phyloP scores from a whole-genome alignment of 2,329 filamentous ascomycete species.

The Colletotrichum chlorophyti region DNA sequence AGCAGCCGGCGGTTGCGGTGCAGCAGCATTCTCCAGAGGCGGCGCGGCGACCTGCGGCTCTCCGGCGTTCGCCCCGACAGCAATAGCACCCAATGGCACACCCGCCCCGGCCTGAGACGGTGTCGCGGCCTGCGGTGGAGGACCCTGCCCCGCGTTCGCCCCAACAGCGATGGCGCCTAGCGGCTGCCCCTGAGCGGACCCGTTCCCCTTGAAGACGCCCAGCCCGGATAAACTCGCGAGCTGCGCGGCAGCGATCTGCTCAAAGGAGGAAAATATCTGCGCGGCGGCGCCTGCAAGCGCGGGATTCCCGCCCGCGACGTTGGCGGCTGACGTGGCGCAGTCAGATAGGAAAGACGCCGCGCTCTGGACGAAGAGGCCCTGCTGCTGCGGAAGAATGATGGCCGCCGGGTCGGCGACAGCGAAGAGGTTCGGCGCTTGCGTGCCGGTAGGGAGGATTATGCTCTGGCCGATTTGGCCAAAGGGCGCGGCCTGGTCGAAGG shows the following conservation, averaged over 20 bases:
- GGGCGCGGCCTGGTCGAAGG: constrained; percentile 39
- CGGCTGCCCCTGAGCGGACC: background rate
- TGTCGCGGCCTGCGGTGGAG: constrained; percentile 6
- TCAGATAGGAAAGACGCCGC: constrained; percentile 40
- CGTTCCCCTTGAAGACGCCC: constrained; percentile 12
- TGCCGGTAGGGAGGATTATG: constrained; percentile 43
- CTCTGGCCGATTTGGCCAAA: constrained; percentile 42
- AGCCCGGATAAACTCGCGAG: constrained; percentile 32
- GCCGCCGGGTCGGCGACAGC: constrained; percentile 45
- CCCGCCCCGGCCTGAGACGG: background rate
- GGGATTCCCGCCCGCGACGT: constrained; percentile 22
- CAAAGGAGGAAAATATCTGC: constrained; percentile 35
- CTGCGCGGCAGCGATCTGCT: constrained; percentile 37
- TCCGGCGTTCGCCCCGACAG: background rate
- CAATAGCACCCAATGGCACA: background rate
- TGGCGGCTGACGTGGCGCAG: constrained; percentile 37
- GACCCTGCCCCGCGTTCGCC: constrained; percentile 5
- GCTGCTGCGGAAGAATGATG: constrained; percentile 44
- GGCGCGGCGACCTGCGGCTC: background rate
- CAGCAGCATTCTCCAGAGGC: background rate
- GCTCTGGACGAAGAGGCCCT: constrained; percentile 42
- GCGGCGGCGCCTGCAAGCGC: constrained; percentile 9
- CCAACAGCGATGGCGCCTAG: constrained; percentile 9
- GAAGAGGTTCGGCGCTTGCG: constrained; percentile 37
- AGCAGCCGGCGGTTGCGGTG: constrained; percentile 3